Percentiles rank a stretch among this genome's conserved stretches.
These are phyloP conservation scores for Hirsutella rhossiliensis DNA, from an alignment of 2,329 filamentous ascomycete genomes.

Conservation along the genomic window DNA sequence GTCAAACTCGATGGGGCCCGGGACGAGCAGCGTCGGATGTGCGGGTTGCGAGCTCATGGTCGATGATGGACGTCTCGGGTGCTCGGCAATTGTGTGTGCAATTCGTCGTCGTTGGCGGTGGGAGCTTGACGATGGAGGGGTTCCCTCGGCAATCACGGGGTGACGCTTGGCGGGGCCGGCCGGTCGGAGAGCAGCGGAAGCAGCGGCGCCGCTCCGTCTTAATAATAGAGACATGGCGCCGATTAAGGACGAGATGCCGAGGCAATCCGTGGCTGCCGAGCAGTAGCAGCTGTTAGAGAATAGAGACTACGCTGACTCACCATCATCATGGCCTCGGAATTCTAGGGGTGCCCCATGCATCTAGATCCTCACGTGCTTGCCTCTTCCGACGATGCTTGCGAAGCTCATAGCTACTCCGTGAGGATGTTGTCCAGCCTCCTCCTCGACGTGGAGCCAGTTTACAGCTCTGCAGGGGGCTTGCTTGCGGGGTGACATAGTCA, in stretches of 20 bases:
- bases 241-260: too few relatives aligned
- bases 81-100: neutral
- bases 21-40: constrained; percentile 75
- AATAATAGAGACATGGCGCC: too few relatives aligned
- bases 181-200: neutral
- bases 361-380: too few relatives aligned
- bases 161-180: neutral
- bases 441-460: constrained; percentile 16
- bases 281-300: too few relatives aligned
- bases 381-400: too few relatives aligned
- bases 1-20: constrained; percentile 95
- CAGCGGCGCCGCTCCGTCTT: too few relatives aligned
- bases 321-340: too few relatives aligned
- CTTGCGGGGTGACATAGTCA: constrained; percentile 7
- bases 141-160: neutral
- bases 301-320: too few relatives aligned
- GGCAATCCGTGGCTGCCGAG: neutral
- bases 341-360: too few relatives aligned
- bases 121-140: neutral
- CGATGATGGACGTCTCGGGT: neutral
- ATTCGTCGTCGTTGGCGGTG: neutral
- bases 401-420: too few relatives aligned
- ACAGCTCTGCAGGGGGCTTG: constrained; percentile 28
- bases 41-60: constrained; percentile 50
- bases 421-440: constrained; percentile 13